Evolutionary conservation across 805 yeast genomes (phyloP), one percentile per base, ranked within the genome.

Genomic region (Zygosaccharomyces bisporus): DNA sequence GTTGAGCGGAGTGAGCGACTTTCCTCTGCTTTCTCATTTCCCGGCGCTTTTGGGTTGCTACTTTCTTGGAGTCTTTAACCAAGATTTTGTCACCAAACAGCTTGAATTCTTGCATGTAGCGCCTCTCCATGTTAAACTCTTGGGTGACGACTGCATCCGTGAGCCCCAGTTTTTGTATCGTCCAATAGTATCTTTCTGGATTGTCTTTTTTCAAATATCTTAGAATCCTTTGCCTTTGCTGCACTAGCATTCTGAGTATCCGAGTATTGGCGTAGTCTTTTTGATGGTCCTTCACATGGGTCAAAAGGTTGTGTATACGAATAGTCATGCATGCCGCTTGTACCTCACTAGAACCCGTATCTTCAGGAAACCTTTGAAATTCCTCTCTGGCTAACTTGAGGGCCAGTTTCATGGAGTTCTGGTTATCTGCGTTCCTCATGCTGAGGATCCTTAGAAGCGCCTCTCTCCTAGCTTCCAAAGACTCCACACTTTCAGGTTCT

Each of bases 331-430:
- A 76, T 2, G 97, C 98, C 2, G 98, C 96, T 67, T 90, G 97
- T 19, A 90, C 96, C 68, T 91, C 98, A 43, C 95, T 80, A 1
- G 96, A 86, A 2, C 95, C 97, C 1, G 96, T 86, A 63, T 93
- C 98, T 43, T 95, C 96, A 36, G 81, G 88, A 51, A 76, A 74
- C 57, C 95, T 75, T 55, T 79, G 81, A 65, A 91, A 90, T 68
- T 91, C 97, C 54, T 76, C 68, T 40, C 79, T 73, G 1, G 97
- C 96, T 36, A 83, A 63, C 36, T 68, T 67, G 2, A 79, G 70
- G 21, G 87, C 84, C 53, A 77, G 62, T 52, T 78, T 77, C 56
- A 74, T 70, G 45, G 72, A 71, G 51, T 86, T 89, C 14, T 66
- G 61, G 41, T 74, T 74, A 52, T 74, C 73, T 19, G 93, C 75